Percentiles rank a stretch among this genome's conserved stretches.
phyloP scores from a whole-genome alignment of 2,329 filamentous ascomycete species.

The Hypomyces perniciosus region DNA sequence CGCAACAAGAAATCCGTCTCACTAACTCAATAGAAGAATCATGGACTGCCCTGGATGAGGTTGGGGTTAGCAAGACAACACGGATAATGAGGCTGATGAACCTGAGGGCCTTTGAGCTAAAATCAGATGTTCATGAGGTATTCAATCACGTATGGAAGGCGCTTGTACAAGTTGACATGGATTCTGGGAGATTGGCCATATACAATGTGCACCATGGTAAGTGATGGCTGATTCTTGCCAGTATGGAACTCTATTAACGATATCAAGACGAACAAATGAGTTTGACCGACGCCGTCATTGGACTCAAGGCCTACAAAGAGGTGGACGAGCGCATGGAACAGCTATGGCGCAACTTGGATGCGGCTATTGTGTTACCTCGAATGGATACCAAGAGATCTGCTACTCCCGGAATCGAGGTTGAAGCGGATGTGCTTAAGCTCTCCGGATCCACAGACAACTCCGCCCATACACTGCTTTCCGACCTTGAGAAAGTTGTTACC shows the following conservation, averaged over 20 bases:
- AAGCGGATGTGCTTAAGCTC: slow-evolving; percentile 38
- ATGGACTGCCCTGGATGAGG: slow-evolving; percentile 50
- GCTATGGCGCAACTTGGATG: slow-evolving; percentile 58
- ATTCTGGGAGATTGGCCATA: slow-evolving; percentile 51
- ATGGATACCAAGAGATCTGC: slow-evolving; percentile 37
- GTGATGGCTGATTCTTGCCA: slow-evolving; percentile 1
- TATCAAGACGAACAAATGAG: slow-evolving; percentile 44
- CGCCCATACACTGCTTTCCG: slow-evolving; percentile 46
- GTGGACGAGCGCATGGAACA: slow-evolving; percentile 53
- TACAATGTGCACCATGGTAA: slow-evolving; percentile 45
- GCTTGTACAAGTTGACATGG: slow-evolving; percentile 57
- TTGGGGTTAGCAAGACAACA: slow-evolving; percentile 56
- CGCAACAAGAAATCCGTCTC: background rate
- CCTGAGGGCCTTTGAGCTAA: slow-evolving; percentile 59
- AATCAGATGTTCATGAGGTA: slow-evolving; percentile 58
- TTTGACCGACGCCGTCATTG: slow-evolving; percentile 49
- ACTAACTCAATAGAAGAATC: slow-evolving; percentile 37
- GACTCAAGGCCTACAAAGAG: slow-evolving; percentile 54
- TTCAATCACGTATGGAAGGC: slow-evolving; percentile 66
- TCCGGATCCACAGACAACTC: slow-evolving; percentile 38
- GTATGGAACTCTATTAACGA: slow-evolving; percentile 15
- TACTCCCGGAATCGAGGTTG: slow-evolving; percentile 35
- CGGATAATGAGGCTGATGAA: slow-evolving; percentile 60
- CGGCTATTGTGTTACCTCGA: slow-evolving; percentile 54
- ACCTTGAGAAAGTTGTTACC: slow-evolving; percentile 45